Percentiles rank a stretch among this genome's conserved stretches.
Evolutionary conservation across 768 basidiomycete species (phyloP).

Genomic region (Boletellus ananiceps): DNA sequence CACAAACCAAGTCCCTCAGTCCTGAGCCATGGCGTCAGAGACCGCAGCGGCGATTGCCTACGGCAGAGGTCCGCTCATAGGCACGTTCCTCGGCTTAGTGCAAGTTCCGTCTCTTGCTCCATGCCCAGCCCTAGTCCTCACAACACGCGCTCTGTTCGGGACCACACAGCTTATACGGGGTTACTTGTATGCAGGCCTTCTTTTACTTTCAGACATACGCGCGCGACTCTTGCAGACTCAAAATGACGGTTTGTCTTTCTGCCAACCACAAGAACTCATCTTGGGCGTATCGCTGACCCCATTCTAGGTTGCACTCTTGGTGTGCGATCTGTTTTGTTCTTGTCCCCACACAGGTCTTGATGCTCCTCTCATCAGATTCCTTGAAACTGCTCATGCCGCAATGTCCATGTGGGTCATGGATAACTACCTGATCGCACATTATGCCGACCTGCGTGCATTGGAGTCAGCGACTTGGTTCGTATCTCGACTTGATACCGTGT

Average conservation of each 20-base stretch:
- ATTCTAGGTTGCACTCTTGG: conserved; percentile 18
- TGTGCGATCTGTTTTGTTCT: conserved; percentile 6
- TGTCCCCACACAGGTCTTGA: background rate
- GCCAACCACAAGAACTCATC: background rate
- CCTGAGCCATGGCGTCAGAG: conserved; percentile 7
- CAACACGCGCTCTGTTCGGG: background rate
- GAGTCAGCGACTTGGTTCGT: conserved; percentile 21
- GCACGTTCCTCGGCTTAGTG: conserved; percentile 22
- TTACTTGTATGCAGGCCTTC: conserved; percentile 26
- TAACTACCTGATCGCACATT: conserved; percentile 20
- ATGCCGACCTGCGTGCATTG: conserved; percentile 9
- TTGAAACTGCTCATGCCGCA: conserved; percentile 21
- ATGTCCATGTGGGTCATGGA: conserved; percentile 24
- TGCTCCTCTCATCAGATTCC: conserved; percentile 1
- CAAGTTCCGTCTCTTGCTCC: conserved; percentile 1
- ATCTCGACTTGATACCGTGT: background rate
- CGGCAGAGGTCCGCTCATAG: conserved; percentile 26
- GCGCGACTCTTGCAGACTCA: conserved; percentile 15
- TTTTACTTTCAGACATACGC: conserved; percentile 27
- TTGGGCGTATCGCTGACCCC: background rate
- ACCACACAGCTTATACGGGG: conserved; percentile 22
- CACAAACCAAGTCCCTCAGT: too few relatives aligned
- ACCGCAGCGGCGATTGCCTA: conserved; percentile 7
- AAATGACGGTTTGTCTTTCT: conserved; percentile 16
- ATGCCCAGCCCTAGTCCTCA: background rate